phyloP scores from a whole-genome alignment of 73 alveolate species.

The Paraurostyla sp. region DNA sequence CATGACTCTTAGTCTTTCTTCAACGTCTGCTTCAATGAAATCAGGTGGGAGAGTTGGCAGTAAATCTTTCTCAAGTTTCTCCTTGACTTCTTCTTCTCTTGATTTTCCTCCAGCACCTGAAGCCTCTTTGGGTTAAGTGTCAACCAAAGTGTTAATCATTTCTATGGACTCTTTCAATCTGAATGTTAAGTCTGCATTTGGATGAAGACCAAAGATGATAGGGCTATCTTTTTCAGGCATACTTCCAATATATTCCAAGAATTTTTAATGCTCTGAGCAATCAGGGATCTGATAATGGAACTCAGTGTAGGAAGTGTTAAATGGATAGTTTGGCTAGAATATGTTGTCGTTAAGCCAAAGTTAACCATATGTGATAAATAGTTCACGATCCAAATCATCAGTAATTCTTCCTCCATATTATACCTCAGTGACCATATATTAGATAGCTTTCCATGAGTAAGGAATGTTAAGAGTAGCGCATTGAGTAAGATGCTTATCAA shows the following conservation, averaged over 20 bases:
- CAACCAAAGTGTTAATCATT: constrained; percentile 98
- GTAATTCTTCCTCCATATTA: constrained; percentile 99
- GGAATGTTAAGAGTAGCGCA: constrained; percentile 88
- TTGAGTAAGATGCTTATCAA: constrained; percentile 98
- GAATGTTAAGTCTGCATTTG: constrained; percentile 99
- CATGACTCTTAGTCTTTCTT: constrained; percentile 90
- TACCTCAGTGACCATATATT: constrained; percentile 99
- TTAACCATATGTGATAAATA: constrained; percentile 94
- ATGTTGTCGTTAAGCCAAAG: constrained; percentile 84
- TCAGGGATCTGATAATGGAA: constrained; percentile 98
- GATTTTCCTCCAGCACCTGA: constrained; percentile 99
- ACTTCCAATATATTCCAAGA: constrained; percentile 92
- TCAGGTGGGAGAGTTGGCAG: constrained; percentile 93
- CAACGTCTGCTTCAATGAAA: constrained; percentile 93
- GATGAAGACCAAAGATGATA: constrained; percentile 98
- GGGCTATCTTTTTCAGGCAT: constrained; percentile 99
- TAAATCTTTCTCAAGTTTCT: constrained; percentile 85
- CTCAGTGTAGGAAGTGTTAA: constrained; percentile 86
- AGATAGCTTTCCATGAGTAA: constrained; percentile 95
- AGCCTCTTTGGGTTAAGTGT: constrained; percentile 99
- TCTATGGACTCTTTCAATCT: constrained; percentile 99
- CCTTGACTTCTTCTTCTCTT: constrained; percentile 96
- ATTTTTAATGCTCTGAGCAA: constrained; percentile 90
- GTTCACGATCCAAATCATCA: constrained; percentile 97
- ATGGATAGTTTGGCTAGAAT: constrained; percentile 80